Conservation (phyloP, 441 rosid species). For the Croton setiger region DNA sequence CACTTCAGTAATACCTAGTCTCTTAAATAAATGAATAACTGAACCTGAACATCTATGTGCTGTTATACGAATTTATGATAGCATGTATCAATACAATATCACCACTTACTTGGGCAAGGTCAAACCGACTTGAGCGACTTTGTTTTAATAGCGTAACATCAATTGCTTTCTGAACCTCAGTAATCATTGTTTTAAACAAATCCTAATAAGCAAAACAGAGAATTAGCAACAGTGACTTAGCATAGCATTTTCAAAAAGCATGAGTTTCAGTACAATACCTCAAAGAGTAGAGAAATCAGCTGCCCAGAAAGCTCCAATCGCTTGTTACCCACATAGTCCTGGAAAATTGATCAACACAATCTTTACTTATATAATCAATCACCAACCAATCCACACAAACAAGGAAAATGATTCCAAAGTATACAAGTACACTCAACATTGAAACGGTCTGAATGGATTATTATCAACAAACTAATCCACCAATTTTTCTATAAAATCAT, state of each 20-base stretch:
- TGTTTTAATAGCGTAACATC: constrained; percentile 44
- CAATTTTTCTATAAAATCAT: neutral
- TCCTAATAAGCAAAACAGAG: constrained; percentile 45
- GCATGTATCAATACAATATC: neutral
- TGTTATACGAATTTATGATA: neutral
- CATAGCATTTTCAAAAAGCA: constrained; percentile 13
- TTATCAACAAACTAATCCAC: neutral
- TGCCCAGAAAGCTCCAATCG: constrained; percentile 95
- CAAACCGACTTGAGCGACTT: constrained; percentile 58
- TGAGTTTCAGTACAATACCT: constrained; percentile 48
- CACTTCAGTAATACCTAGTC: neutral
- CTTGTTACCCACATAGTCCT: constrained; percentile 99
- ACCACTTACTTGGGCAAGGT: constrained; percentile 53
- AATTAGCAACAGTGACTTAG: neutral
- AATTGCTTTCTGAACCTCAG: constrained; percentile 46
- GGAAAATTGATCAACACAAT: constrained; percentile 18
- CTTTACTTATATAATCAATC: neutral
- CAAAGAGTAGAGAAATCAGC: constrained; percentile 87
- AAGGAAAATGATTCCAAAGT: neutral
- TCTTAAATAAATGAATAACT: neutral
- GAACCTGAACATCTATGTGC: neutral
- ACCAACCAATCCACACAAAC: neutral
- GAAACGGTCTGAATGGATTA: neutral
- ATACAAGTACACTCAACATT: neutral
- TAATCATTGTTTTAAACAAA: constrained; percentile 80